These are phyloP conservation scores for Penicillium polonicum DNA, from an alignment of 2,329 filamentous ascomycete genomes.

Conservation along the genomic window DNA sequence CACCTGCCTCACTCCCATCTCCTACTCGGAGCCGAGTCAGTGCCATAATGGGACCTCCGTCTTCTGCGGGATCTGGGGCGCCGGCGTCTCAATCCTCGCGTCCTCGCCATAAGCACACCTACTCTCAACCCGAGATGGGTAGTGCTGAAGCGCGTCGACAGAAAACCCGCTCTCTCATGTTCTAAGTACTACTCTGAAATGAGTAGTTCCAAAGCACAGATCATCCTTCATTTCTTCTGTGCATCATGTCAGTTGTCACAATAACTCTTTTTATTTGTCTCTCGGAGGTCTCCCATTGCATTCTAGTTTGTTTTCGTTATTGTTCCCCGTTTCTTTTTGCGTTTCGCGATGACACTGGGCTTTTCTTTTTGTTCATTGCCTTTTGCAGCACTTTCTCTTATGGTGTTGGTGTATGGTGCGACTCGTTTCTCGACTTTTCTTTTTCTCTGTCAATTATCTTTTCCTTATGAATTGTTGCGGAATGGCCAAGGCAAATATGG, in stretches of 20 bases:
- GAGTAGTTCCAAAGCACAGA: conserved; percentile 13
- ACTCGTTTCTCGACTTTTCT: neutral
- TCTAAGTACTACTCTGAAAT: conserved; percentile 26
- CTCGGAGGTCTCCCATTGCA: conserved; percentile 8
- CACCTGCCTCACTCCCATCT: conserved; percentile 22
- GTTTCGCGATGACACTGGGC: conserved; percentile 12
- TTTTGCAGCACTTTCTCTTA: conserved; percentile 3
- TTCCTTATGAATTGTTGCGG: conserved; percentile 1
- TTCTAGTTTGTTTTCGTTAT: conserved; percentile 10
- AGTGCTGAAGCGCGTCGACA: conserved; percentile 39
- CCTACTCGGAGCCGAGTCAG: conserved; percentile 27
- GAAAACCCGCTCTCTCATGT: conserved; percentile 45
- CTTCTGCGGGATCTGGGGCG: conserved; percentile 28
- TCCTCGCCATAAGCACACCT: conserved; percentile 41
- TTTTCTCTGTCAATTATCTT: conserved; percentile 14
- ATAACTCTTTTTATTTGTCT: conserved; percentile 22
- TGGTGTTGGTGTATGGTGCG: conserved; percentile 25
- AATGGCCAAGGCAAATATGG: conserved; percentile 14
- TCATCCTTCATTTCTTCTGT: conserved; percentile 24
- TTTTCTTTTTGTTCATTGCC: conserved; percentile 4
- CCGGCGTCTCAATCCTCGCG: conserved; percentile 32
- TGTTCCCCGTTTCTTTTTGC: neutral
- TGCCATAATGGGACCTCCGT: conserved; percentile 16
- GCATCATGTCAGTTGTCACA: conserved; percentile 27
- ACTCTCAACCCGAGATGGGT: conserved; percentile 41